Conservation (phyloP, 768 basidiomycete genomes). For the Psilocybe sp. region DNA sequence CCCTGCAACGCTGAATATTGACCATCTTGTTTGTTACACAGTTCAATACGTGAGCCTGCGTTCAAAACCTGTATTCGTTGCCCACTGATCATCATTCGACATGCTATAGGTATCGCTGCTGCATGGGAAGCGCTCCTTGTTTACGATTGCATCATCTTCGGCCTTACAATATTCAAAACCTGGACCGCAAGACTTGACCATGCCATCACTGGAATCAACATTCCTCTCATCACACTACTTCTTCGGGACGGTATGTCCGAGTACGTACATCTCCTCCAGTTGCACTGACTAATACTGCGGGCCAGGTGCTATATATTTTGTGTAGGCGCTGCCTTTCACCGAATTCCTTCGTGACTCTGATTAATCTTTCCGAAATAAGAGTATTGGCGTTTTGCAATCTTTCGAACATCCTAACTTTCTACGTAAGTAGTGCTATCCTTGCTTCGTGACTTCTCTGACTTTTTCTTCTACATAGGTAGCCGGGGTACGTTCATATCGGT, state of each 20-base stretch:
- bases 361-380: constrained; percentile 21
- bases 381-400: constrained; percentile 51
- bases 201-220: constrained; percentile 18
- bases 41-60: constrained; percentile 15
- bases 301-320: constrained; percentile 54
- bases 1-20: neutral
- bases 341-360: neutral
- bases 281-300: neutral
- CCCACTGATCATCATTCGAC: neutral
- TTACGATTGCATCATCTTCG: constrained; percentile 46
- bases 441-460: neutral
- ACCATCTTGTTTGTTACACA: constrained; percentile 1
- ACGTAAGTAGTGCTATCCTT: constrained; percentile 20
- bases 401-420: constrained; percentile 39
- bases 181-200: constrained; percentile 30
- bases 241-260: constrained; percentile 42
- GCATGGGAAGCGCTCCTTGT: constrained; percentile 52
- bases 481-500: constrained; percentile 13
- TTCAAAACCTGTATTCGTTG: neutral
- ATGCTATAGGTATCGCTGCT: constrained; percentile 28
- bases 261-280: neutral
- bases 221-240: constrained; percentile 41
- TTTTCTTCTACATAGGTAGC: neutral
- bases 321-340: constrained; percentile 32
- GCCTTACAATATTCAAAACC: constrained; percentile 46